Conservation (phyloP, 1,139 yeast species). For the Yamadazyma pseudoaaseri region DNA sequence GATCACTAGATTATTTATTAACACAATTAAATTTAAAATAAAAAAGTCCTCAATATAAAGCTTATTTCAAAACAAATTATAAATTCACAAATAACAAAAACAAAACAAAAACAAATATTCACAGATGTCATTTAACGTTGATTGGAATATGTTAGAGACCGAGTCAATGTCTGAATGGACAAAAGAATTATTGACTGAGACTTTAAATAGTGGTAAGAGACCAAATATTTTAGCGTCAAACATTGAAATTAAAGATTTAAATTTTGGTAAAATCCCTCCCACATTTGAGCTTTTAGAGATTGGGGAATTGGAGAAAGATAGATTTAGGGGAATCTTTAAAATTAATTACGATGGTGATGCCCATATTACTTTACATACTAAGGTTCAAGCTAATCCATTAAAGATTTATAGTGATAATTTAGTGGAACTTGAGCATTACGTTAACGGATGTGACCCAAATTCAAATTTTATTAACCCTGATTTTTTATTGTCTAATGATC, state of each 20-base stretch:
- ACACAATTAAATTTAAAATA: too few species aligned
- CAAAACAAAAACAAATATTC: too few species aligned
- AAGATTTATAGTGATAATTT: slow-evolving; percentile 61
- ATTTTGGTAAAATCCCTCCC: slow-evolving; percentile 79
- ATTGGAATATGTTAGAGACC: slow-evolving; percentile 77
- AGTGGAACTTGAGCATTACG: slow-evolving; percentile 34
- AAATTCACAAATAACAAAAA: too few species aligned
- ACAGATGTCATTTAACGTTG: slow-evolving; percentile 77
- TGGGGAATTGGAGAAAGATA: slow-evolving; percentile 78
- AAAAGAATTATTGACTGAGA: slow-evolving; percentile 67
- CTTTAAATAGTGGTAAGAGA: slow-evolving; percentile 71
- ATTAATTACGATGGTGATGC: slow-evolving; percentile 81
- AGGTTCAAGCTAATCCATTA: slow-evolving; percentile 82
- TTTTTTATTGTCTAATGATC: slow-evolving; percentile 64
- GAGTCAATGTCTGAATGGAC: slow-evolving; percentile 68
- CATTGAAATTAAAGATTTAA: slow-evolving; percentile 69
- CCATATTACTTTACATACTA: slow-evolving; percentile 73
- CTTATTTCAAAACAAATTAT: too few species aligned
- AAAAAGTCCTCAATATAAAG: too few species aligned
- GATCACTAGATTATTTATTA: too few species aligned
- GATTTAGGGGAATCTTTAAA: slow-evolving; percentile 84
- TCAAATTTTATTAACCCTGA: slow-evolving; percentile 59
- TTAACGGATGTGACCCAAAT: slow-evolving; percentile 21
- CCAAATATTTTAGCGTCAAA: slow-evolving; percentile 77
- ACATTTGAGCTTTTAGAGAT: slow-evolving; percentile 78